phyloP scores from a whole-genome alignment of 768 basidiomycete genomes.

The Mycena leptocephala region DNA sequence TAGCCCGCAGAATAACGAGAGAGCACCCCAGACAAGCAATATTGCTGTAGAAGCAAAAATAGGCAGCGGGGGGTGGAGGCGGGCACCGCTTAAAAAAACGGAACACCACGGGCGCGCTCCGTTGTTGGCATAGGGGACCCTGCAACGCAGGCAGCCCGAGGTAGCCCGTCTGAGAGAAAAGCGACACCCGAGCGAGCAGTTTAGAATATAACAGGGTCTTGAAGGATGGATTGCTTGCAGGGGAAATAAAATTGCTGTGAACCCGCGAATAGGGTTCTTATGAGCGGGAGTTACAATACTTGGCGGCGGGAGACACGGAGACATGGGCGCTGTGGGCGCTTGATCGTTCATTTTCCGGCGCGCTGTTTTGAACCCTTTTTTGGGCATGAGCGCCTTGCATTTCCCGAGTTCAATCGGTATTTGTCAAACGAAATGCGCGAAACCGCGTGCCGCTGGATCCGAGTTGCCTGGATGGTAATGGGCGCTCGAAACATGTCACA shows the following conservation, averaged over 20 bases:
- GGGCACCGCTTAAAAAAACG: neutral
- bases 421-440: neutral
- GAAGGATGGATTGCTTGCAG: neutral
- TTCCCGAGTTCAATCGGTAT: neutral
- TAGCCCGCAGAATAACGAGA: too few species aligned
- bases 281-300: neutral
- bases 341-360: neutral
- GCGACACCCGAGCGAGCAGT: too few species aligned
- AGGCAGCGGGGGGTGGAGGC: neutral
- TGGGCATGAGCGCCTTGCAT: neutral
- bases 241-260: neutral
- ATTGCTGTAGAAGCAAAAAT: too few species aligned
- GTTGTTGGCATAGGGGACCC: neutral
- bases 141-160: neutral
- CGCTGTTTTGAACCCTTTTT: neutral
- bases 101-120: neutral
- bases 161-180: neutral
- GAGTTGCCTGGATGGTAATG: too few species aligned
- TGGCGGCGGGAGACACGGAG: neutral
- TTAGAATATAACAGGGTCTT: too few species aligned
- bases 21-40: too few species aligned
- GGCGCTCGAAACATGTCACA: neutral
- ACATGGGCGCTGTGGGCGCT: conserved; percentile 13
- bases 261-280: neutral
- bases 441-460: neutral